These are phyloP conservation scores for Cardiospermum halicacabum DNA, from an alignment of 345 rosid genomes.

Conservation along the genomic window DNA sequence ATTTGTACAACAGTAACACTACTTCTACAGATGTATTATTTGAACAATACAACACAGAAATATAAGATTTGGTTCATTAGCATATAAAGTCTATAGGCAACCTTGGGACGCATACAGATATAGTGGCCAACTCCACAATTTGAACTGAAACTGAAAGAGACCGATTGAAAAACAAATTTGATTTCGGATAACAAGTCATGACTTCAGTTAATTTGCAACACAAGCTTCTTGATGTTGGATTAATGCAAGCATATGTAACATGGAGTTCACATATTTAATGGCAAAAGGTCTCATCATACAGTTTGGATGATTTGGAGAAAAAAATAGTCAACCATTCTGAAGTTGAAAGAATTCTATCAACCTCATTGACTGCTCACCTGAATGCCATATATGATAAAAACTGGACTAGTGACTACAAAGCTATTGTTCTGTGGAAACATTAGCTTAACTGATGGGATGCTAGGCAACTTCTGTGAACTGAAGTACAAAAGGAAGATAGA, in stretches of 20 bases:
- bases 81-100: neutral
- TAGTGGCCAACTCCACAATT: neutral
- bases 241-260: neutral
- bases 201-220: too few relatives aligned
- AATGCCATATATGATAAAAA: slow-evolving; percentile 49
- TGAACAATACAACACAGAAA: neutral
- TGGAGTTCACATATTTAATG: neutral
- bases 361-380: slow-evolving; percentile 39
- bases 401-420: slow-evolving; percentile 67
- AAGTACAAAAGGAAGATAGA: slow-evolving; percentile 10
- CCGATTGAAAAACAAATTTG: neutral
- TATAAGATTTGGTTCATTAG: neutral
- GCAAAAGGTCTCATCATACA: neutral
- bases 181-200: neutral
- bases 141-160: neutral
- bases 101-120: neutral
- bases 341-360: neutral
- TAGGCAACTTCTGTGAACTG: slow-evolving; percentile 46
- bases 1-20: too few relatives aligned
- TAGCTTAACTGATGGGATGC: slow-evolving; percentile 59
- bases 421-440: slow-evolving; percentile 64
- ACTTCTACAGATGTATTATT: too few relatives aligned
- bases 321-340: neutral
- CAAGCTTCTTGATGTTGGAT: neutral
- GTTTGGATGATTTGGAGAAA: neutral